Evolutionary conservation across 2,329 filamentous ascomycete species (phyloP), one percentile per base, ranked within the genome.

Genomic region (Cyphellophora europaea): DNA sequence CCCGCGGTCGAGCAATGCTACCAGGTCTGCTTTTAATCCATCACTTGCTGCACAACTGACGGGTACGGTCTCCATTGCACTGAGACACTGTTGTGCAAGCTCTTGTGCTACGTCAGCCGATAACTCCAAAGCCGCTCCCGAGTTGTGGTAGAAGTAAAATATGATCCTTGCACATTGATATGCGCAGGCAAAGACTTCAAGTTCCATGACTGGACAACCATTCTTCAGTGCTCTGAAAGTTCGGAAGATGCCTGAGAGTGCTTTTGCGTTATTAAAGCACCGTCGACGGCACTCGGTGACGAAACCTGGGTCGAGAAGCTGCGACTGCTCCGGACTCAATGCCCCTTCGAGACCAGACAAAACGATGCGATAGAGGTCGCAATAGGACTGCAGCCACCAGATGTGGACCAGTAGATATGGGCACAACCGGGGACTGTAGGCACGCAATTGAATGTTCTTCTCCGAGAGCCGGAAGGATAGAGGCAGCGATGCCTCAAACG

Each of bases 381-480:
- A 42, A 25, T 42, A 41, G 3, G 37, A 31, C 19, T 42, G 40
- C 32, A 38, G 42, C 39, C 40, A 45, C n/a, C 36, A 42, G 5
- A 43, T 33, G 27, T 45, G 42, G 18, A 45, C 32, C 31, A 45
- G 36, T 5, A 42, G 25, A 30, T 33, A 41, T n/a, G 15, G 34
- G 18, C 28, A 27, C 4, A 41, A 16, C 5, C 27, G 17, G 8
- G 31, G 19, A 4, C 34, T 33, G 30, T 33, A 37, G 4, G 38
- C 34, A 17, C 38, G 38, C 5, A 41, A 18, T 12, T 15, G 16
- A n/a, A 41, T 21, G 27, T 41, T 41, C 18, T 27, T 33, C 18
- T 19, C 30, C 18, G 38, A 37, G 28, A 37, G 35, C 13, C n/a
- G 15, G 11, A 33, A 30, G 5, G 23, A 32, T 19, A 14, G 17